These are phyloP conservation scores for Clavulina sp. DNA, from an alignment of 768 basidiomycete genomes.

Conservation along the genomic window DNA sequence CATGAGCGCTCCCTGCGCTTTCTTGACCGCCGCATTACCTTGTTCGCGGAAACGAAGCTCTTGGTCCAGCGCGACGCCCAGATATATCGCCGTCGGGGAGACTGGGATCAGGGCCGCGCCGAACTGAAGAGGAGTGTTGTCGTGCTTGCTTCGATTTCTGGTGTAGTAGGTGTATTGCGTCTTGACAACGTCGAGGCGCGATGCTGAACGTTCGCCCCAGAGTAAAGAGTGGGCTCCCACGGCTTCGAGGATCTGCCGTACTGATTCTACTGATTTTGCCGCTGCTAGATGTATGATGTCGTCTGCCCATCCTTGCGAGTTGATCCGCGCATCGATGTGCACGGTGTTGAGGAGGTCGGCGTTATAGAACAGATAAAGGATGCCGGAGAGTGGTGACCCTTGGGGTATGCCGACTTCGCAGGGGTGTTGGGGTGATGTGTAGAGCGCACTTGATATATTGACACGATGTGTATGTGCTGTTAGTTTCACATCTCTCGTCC, in stretches of 20 bases:
- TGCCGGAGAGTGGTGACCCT: constrained; percentile 11
- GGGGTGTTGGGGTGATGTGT: background rate
- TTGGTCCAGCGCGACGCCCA: constrained; percentile 4
- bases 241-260: background rate
- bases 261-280: background rate
- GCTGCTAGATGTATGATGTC: constrained; percentile 4
- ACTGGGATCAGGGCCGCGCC: background rate
- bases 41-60: constrained; percentile 2
- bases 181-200: constrained; percentile 4
- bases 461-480: too few relatives aligned
- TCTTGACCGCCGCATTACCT: background rate
- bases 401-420: constrained; percentile 7
- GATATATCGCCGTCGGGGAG: background rate
- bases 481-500: too few relatives aligned
- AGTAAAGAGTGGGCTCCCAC: background rate
- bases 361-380: constrained; percentile 13
- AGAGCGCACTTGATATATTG: too few relatives aligned
- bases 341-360: constrained; percentile 6
- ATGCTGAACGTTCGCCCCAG: background rate
- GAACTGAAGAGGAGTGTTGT: constrained; percentile 1
- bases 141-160: background rate
- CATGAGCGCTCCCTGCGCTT: background rate
- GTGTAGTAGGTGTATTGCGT: constrained; percentile 2
- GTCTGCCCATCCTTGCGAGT: constrained; percentile 5
- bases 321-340: too few relatives aligned